These are phyloP conservation scores for Ajuga chamaepitys DNA, from an alignment of 257 asterid genomes.

Conservation along the genomic window DNA sequence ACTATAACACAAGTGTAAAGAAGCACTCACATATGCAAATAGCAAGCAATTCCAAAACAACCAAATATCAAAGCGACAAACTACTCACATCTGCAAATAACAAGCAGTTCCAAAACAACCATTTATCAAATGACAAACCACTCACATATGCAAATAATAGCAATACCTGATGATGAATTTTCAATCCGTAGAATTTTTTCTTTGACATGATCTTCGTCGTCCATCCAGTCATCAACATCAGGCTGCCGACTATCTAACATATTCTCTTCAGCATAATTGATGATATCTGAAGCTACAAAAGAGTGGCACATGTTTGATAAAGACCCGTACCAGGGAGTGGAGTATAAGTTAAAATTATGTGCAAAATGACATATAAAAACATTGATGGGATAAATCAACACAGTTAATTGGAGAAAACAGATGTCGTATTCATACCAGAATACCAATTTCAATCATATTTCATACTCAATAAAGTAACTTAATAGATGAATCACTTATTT, in stretches of 20 bases:
- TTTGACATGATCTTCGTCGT: slow-evolving; percentile 49
- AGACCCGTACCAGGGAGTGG: slow-evolving; percentile 22
- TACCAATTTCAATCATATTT: too few species aligned
- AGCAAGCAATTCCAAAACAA: too few species aligned
- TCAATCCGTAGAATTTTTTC: slow-evolving; percentile 55
- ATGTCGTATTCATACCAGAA: too few species aligned
- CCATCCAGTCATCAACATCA: slow-evolving; percentile 49
- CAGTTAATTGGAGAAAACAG: neutral
- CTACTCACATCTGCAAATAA: too few species aligned
- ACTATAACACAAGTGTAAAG: too few species aligned
- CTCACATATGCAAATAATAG: too few species aligned
- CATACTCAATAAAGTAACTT: too few species aligned
- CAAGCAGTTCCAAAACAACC: too few species aligned
- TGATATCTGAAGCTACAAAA: slow-evolving; percentile 79
- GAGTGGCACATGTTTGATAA: slow-evolving; percentile 66
- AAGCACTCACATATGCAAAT: too few species aligned
- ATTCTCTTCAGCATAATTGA: slow-evolving; percentile 61
- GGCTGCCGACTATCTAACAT: slow-evolving; percentile 44
- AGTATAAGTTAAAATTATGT: neutral
- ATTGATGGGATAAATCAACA: neutral
- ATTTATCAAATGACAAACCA: too few species aligned
- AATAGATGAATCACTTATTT: neutral
- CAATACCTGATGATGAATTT: slow-evolving; percentile 58
- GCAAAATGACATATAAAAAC: neutral
- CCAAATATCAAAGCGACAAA: too few species aligned